phyloP scores from a whole-genome alignment of 2,329 filamentous ascomycete species.

The Penicillium freii region DNA sequence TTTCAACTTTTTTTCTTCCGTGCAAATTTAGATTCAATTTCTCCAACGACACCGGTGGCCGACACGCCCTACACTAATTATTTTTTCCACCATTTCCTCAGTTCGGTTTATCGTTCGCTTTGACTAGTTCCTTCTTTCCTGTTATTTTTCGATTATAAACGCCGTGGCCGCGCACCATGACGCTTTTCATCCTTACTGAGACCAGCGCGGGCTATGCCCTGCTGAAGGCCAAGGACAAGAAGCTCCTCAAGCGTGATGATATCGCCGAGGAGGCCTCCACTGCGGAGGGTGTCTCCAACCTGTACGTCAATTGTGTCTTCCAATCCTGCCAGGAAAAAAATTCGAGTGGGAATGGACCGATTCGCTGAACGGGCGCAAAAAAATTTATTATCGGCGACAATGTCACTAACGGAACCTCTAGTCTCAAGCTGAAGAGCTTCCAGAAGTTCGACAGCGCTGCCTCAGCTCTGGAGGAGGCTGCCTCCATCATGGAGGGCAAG shows the following conservation, averaged over 20 bases:
- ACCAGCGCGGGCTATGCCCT: constrained; percentile 96
- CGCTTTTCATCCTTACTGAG: constrained; percentile 89
- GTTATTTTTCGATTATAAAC: constrained; percentile 24
- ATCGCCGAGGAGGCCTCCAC: constrained; percentile 71
- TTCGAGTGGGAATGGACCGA: constrained; percentile 5
- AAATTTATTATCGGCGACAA: constrained; percentile 21
- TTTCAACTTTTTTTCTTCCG: constrained; percentile 37
- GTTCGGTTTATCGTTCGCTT: constrained; percentile 18
- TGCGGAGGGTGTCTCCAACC: constrained; percentile 79
- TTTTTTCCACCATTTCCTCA: constrained; percentile 21
- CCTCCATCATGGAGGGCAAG: constrained; percentile 86
- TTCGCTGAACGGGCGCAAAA: constrained; percentile 23
- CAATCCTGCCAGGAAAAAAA: constrained; percentile 9
- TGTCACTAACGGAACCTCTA: constrained; percentile 40
- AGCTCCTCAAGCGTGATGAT: constrained; percentile 86
- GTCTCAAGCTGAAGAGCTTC: constrained; percentile 94
- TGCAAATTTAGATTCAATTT: constrained; percentile 39
- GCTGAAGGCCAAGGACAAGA: constrained; percentile 98
- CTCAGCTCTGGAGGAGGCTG: constrained; percentile 84
- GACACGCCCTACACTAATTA: constrained; percentile 31
- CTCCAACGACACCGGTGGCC: constrained; percentile 35
- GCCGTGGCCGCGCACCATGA: constrained; percentile 59
- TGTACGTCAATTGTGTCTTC: constrained; percentile 58
- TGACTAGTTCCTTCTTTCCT: constrained; percentile 13
- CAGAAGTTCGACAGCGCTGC: constrained; percentile 94